These are phyloP conservation scores for Colletotrichum sp. DNA, from an alignment of 2,329 filamentous ascomycete species.

Conservation along the genomic window DNA sequence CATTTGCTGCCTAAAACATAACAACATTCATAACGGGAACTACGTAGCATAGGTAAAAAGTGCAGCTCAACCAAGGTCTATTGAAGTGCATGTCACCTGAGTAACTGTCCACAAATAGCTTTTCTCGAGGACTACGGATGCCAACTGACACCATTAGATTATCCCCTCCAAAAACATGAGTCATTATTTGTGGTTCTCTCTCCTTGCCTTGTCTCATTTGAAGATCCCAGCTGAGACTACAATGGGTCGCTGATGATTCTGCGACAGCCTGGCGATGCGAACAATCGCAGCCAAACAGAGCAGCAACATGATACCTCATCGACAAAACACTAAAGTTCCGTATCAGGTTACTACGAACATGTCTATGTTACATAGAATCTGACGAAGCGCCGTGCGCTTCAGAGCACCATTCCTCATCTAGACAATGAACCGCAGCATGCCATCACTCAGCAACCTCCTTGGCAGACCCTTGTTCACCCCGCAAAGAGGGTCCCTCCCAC, in stretches of 20 bases:
- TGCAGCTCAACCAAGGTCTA: too few relatives aligned
- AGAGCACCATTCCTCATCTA: background rate
- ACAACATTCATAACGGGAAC: too few relatives aligned
- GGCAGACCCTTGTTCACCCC: background rate
- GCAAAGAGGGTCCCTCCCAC: background rate
- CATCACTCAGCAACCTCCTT: slow-evolving; percentile 7
- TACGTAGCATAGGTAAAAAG: too few relatives aligned
- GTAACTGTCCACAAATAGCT: too few relatives aligned
- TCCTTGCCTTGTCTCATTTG: background rate
- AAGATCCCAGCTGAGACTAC: background rate
- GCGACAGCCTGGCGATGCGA: background rate
- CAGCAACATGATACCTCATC: background rate
- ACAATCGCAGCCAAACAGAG: background rate
- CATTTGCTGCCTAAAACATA: too few relatives aligned
- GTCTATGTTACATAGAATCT: background rate
- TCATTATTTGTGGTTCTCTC: background rate
- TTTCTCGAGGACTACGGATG: too few relatives aligned
- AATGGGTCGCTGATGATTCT: background rate
- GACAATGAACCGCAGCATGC: background rate
- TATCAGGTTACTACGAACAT: too few relatives aligned
- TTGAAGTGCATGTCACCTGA: too few relatives aligned
- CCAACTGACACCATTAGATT: too few relatives aligned
- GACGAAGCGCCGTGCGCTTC: background rate
- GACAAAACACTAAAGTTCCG: background rate
- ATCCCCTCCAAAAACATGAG: background rate